These are phyloP conservation scores for Linnemannia schmuckeri DNA, from an alignment of 192 early-diverging fungal species.

Conservation along the genomic window DNA sequence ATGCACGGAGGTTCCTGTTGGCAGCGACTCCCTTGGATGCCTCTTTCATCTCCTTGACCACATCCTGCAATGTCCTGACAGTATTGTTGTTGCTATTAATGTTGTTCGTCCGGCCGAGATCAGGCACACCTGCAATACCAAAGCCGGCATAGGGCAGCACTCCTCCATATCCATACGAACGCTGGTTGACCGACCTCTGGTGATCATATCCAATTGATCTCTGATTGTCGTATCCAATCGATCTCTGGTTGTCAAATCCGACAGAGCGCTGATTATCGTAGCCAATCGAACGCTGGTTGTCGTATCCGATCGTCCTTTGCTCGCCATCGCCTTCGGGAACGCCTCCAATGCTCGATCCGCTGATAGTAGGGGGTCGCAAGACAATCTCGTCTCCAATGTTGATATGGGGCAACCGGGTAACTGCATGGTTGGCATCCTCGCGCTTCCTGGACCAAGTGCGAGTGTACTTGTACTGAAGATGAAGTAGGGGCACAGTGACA, in stretches of 20 bases:
- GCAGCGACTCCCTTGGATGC: conserved; percentile 39
- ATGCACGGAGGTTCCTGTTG: conserved; percentile 23
- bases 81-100: conserved; percentile 25
- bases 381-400: conserved; percentile 57
- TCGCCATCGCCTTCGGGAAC: conserved; percentile 26
- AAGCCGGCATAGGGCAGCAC: conserved; percentile 37
- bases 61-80: conserved; percentile 54
- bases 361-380: conserved; percentile 45
- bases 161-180: conserved; percentile 44
- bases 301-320: conserved; percentile 28
- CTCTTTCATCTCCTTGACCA: conserved; percentile 54
- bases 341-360: conserved; percentile 26
- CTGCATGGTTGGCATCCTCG: conserved; percentile 51
- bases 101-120: conserved; percentile 21
- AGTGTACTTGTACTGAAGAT: conserved; percentile 63
- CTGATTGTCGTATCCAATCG: conserved; percentile 40
- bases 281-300: conserved; percentile 37
- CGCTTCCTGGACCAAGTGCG: conserved; percentile 53
- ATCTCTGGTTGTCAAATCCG: conserved; percentile 44
- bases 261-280: conserved; percentile 43
- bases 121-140: conserved; percentile 52
- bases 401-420: conserved; percentile 46
- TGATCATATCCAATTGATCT: conserved; percentile 41
- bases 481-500: conserved; percentile 80
- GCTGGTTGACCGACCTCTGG: conserved; percentile 49